Conservation (phyloP, 768 basidiomycete species). For the Leccinum incarnatum region DNA sequence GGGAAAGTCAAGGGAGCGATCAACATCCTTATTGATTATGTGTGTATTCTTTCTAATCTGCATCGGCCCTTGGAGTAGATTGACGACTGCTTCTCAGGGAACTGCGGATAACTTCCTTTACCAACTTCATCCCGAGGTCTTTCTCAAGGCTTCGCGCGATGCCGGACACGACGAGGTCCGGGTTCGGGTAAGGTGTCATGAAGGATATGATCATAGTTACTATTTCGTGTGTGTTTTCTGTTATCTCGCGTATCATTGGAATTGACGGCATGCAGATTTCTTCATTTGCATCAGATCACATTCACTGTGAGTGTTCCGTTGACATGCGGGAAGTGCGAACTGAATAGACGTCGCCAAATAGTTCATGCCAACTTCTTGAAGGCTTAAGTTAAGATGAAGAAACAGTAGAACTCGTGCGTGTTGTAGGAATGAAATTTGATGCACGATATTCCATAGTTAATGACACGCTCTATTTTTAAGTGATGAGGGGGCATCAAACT, state of each 20-base stretch:
- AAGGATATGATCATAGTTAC: conserved; percentile 87
- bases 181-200: conserved; percentile 75
- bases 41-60: conserved; percentile 33
- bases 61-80: neutral
- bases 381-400: conserved; percentile 37
- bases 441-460: neutral
- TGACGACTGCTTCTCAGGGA: conserved; percentile 46
- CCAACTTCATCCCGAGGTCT: conserved; percentile 89
- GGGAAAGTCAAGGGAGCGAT: conserved; percentile 57
- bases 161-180: conserved; percentile 70
- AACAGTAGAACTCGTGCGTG: neutral
- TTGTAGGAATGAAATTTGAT: conserved; percentile 9
- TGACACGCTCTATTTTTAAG: neutral
- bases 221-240: conserved; percentile 61
- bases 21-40: conserved; percentile 85
- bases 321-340: conserved; percentile 2
- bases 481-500: neutral
- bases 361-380: conserved; percentile 91
- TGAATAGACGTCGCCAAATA: conserved; percentile 26
- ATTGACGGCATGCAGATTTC: conserved; percentile 57
- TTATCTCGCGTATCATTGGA: neutral
- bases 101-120: conserved; percentile 79
- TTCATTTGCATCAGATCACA: conserved; percentile 85
- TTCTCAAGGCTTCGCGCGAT: conserved; percentile 72
- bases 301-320: conserved; percentile 63